phyloP scores from a whole-genome alignment of 352 stramenopile species.

The Pythium rhizo-oryzae region DNA sequence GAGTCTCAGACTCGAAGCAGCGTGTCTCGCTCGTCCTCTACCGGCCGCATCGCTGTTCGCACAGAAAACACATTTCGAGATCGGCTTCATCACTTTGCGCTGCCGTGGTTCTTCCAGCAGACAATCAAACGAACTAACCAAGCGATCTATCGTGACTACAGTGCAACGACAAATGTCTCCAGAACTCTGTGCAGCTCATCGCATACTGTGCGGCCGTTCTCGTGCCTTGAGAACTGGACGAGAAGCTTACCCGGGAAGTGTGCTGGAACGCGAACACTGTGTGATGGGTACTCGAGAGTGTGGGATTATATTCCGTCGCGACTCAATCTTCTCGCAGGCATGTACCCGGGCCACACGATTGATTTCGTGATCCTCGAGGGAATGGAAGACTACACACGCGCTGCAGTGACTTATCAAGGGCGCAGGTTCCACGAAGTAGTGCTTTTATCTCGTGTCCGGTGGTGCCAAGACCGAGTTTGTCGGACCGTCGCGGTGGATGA shows the following conservation, averaged over 20 bases:
- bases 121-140: slow-evolving; percentile 2
- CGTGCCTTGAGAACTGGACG: not conserved
- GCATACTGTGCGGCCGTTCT: not conserved
- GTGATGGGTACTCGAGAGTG: not conserved
- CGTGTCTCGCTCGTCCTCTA: not conserved
- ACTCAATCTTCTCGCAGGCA: not conserved
- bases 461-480: slow-evolving; percentile 8
- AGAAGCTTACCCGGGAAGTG: not conserved
- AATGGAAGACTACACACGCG: slow-evolving; percentile 18
- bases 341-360: not conserved
- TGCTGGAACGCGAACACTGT: not conserved
- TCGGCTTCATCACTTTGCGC: slow-evolving; percentile 21
- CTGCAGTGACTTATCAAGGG: not conserved
- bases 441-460: slow-evolving; percentile 3
- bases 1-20: no score
- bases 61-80: slow-evolving; percentile 14
- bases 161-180: not conserved
- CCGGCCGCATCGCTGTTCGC: slow-evolving; percentile 8
- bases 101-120: slow-evolving; percentile 17
- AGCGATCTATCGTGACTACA: not conserved
- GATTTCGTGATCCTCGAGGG: slow-evolving; percentile 21
- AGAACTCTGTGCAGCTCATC: not conserved
- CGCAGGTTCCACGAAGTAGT: slow-evolving; percentile 10
- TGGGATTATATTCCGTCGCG: not conserved
- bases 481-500: slow-evolving; percentile 19